Evolutionary conservation across 179 eudicot genomes (phyloP), one percentile per base, ranked within the genome.

Genomic region (Silene coronaria): DNA sequence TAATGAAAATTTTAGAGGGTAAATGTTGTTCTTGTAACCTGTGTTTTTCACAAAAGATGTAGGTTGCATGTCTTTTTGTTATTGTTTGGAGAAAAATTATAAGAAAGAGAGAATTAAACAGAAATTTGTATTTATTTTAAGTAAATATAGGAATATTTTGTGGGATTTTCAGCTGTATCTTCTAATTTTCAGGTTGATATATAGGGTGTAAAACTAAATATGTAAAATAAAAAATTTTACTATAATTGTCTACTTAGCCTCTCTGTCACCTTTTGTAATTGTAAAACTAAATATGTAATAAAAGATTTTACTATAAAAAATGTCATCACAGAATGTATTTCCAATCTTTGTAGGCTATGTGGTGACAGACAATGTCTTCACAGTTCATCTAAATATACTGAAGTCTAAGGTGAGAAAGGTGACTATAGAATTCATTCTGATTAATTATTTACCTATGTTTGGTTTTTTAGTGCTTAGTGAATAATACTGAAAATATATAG

Each of bases 1-100:
- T 69, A 64, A 60, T 61, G 61, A 74, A 38, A 63, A 67, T 67
- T 75, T 80, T 23, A 67, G 10, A 67, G 27, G 55, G 26, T 67
- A 2, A 13, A 9, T 26, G 4, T 24, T 46, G 32, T 58, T 79
- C 30, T 77, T 51, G 58, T 36, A 24, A 27, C n/a, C 55, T 22
- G 59, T 65, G 63, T 22, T 73, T 21, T 68, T 74, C 77, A 70
- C 16, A 57, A 60, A 57, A 78, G 77, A 77, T 83, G 62, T 77
- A 83, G 82, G 84, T 80, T 80, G 83, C 84, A 79, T 83, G 84
- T 81, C 78, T 85, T 63, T 26, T 71, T 4, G 7, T 16, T 7
- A 19, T 42, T 42, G 48, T 42, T 42, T 42, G 48, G 27, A 26
- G 38, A 22, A 36, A 57, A 22, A 23, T 1, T 1, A 34, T 55